Percentiles rank a stretch among this genome's conserved stretches.
phyloP scores from a whole-genome alignment of 495 filamentous ascomycete genomes.

The Oidiodendron maius region DNA sequence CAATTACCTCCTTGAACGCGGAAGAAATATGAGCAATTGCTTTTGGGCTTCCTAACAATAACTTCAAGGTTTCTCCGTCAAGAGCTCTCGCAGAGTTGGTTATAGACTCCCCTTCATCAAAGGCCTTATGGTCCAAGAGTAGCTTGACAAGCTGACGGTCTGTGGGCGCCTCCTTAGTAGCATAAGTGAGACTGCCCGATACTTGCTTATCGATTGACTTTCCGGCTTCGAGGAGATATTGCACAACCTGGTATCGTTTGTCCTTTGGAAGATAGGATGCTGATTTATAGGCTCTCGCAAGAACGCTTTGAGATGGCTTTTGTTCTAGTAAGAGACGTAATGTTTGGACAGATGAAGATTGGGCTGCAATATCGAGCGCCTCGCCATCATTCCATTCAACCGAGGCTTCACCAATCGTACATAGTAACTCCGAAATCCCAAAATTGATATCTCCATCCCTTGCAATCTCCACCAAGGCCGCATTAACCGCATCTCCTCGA shows the following conservation, averaged over 20 bases:
- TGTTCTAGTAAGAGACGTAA: background rate
- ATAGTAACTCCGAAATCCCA: background rate
- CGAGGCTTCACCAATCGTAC: background rate
- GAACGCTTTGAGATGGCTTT: background rate
- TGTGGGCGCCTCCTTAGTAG: background rate
- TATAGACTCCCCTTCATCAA: background rate
- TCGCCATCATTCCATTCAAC: constrained; percentile 1
- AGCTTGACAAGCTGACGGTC: background rate
- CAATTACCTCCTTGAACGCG: background rate
- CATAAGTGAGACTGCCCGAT: background rate
- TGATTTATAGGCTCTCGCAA: background rate
- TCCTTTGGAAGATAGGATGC: background rate
- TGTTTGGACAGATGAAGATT: background rate
- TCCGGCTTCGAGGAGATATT: background rate
- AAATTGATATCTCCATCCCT: background rate
- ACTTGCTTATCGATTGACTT: background rate
- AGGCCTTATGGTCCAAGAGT: background rate
- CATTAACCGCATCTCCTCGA: background rate
- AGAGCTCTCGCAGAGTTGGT: background rate
- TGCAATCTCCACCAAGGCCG: background rate
- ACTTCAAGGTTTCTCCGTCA: background rate
- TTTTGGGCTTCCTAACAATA: background rate
- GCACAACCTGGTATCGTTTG: background rate
- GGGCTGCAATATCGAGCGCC: constrained; percentile 3
- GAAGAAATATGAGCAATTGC: background rate